Evolutionary conservation across 345 rosid genomes (phyloP).

Genomic region (Rhizophora apiculata): DNA sequence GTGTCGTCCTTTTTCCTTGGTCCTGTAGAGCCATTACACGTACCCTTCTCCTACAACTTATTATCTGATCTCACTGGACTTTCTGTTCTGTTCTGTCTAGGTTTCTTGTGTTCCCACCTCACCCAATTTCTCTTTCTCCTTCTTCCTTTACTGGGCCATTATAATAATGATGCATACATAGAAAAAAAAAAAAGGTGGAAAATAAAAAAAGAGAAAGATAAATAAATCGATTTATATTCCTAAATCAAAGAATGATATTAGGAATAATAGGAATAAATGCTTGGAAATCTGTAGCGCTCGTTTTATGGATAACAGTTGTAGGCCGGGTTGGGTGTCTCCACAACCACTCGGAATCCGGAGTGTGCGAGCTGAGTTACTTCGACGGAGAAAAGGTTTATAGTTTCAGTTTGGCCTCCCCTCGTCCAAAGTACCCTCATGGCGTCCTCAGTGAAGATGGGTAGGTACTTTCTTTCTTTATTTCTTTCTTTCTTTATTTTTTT

Average conservation of each 20-base stretch:
- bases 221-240: no score
- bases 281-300: conserved; percentile 29
- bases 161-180: no score
- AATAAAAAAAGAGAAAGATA: no score
- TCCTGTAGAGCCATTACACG: no score
- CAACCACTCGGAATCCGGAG: conserved; percentile 26
- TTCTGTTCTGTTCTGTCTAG: no score
- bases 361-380: conserved; percentile 60
- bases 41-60: no score
- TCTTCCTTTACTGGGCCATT: no score
- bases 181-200: no score
- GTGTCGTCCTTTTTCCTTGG: no score
- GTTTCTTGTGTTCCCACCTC: no score
- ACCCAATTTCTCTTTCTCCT: no score
- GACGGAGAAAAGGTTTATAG: conserved; percentile 48
- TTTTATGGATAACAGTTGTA: conserved; percentile 24
- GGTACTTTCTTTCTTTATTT: neutral
- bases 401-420: conserved; percentile 71
- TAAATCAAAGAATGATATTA: conserved; percentile 6
- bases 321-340: conserved; percentile 22
- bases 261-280: conserved; percentile 21
- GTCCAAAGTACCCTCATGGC: conserved; percentile 72
- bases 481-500: neutral
- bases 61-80: no score
- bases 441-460: conserved; percentile 98